Conservation (phyloP, 2,329 filamentous ascomycete species). For the Trichophyton mentagrophytes region DNA sequence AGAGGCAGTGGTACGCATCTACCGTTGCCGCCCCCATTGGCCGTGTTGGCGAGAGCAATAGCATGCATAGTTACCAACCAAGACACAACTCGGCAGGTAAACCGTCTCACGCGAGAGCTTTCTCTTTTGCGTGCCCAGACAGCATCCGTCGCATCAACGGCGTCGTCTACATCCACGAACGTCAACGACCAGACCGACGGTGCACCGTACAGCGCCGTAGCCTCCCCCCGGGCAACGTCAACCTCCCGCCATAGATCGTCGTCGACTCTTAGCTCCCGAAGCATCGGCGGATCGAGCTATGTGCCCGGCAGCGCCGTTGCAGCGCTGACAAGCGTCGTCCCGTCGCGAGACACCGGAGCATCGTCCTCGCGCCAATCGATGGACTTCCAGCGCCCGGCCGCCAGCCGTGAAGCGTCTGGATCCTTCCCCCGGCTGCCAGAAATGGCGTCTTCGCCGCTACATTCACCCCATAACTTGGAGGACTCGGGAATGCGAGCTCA, state of each 20-base stretch:
- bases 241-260: constrained; percentile 44
- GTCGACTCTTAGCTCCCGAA: constrained; percentile 39
- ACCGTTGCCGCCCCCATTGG: not conserved
- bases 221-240: constrained; percentile 36
- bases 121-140: constrained; percentile 63
- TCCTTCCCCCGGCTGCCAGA: constrained; percentile 23
- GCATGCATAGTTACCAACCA: not conserved
- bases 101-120: constrained; percentile 81
- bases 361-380: constrained; percentile 19
- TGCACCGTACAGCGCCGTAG: constrained; percentile 31
- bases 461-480: constrained; percentile 20
- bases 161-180: constrained; percentile 43
- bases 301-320: constrained; percentile 18
- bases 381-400: constrained; percentile 19
- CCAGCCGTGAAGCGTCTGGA: constrained; percentile 34
- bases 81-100: constrained; percentile 48
- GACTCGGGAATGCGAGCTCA: constrained; percentile 13
- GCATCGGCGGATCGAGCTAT: constrained; percentile 21
- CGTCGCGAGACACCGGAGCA: constrained; percentile 28
- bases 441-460: constrained; percentile 13
- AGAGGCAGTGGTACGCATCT: constrained; percentile 59
- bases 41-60: not conserved
- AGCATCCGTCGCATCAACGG: constrained; percentile 48
- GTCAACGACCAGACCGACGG: constrained; percentile 38
- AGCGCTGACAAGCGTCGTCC: constrained; percentile 32